Evolutionary conservation across 805 yeast species (phyloP), one percentile per base, ranked within the genome.

Genomic region (Barnettozyma siamensis): DNA sequence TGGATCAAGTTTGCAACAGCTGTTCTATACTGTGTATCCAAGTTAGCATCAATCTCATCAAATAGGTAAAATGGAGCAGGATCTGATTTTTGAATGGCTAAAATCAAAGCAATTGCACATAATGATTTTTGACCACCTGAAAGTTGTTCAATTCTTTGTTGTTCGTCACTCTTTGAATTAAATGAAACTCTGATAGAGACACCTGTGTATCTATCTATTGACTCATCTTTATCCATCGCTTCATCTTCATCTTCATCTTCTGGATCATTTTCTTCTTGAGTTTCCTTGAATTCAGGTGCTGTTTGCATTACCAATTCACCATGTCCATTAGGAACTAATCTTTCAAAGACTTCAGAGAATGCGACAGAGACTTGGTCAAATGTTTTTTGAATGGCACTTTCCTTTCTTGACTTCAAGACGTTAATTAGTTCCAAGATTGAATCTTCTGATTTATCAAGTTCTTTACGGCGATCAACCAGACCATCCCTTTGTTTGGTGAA

Each of bases 121-220:
- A 93, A 67, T 0, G 97, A 85, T 59, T 91, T 91, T 57, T 93
- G 99, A 10, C 99, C 99, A 31, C 99, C 99, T 1, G 96, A 87
- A 15, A 93, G 69, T 58, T 89, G 97, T 58, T 88, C 95, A 42
- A 91, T 82, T 46, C 85, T 72, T 46, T 83, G 84, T 59, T 87
- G 96, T 50, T 88, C 96, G 56, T 89, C 84, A 21, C 74, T 71
- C 55, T 81, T 81, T 9, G 94, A 83, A 58, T 88, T 91, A 70
- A 91, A 91, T 0, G 96, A 86, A 3, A 89, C 97, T 9, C 82
- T 71, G 41, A 93, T 86, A 0, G 94, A 76, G 3, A 91, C 88
- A 19, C 98, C 98, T 10, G 70, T 67, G 58, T 83, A 87, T 40
- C 76, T 75, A 15, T 80, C 85, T 36, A 45, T 47, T 11, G 34